A percentile compares a stretch with the other conserved stretches of the same genome.
These are phyloP conservation scores for Cryptosporidium xiaoi DNA, from an alignment of 169 alveolate genomes.

Conservation along the genomic window DNA sequence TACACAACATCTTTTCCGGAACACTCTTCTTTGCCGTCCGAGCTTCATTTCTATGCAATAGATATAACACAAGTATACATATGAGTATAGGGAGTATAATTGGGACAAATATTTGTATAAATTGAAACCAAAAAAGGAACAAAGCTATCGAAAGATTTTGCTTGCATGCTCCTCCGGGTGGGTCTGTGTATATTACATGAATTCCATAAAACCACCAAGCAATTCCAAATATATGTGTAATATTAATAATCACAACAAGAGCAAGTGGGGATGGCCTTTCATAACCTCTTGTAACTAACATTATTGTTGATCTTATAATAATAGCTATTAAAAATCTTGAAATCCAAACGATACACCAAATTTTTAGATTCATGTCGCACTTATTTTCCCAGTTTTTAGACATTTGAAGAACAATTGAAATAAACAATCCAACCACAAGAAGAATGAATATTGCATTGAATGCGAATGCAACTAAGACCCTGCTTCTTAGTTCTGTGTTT, in stretches of 20 bases:
- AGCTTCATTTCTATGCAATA: conserved; percentile 64
- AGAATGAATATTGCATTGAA: conserved; percentile 11
- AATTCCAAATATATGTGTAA: conserved; percentile 37
- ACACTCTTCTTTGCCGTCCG: conserved; percentile 35
- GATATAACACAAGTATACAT: conserved; percentile 29
- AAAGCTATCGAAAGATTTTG: conserved; percentile 43
- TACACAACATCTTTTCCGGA: conserved; percentile 58
- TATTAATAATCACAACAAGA: conserved; percentile 16
- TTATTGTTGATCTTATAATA: conserved; percentile 32
- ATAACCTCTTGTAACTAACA: conserved; percentile 14
- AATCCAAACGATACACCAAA: conserved; percentile 73
- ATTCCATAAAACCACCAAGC: conserved; percentile 75
- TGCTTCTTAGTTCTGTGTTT: conserved; percentile 6
- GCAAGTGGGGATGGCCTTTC: conserved; percentile 29
- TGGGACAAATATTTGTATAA: conserved; percentile 53
- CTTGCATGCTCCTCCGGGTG: conserved; percentile 52
- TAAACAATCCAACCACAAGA: conserved; percentile 16
- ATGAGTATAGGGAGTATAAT: conserved; percentile 45
- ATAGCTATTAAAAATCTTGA: conserved; percentile 47
- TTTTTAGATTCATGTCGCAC: conserved; percentile 45
- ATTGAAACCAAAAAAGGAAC: conserved; percentile 61
- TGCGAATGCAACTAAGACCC: conserved; percentile 25
- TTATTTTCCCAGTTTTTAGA: conserved; percentile 30
- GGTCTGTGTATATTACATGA: conserved; percentile 40
- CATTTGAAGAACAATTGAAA: conserved; percentile 12